Evolutionary conservation across 163 green algal species (phyloP).

Genomic region (Coccomyxa subellipsoidea): DNA sequence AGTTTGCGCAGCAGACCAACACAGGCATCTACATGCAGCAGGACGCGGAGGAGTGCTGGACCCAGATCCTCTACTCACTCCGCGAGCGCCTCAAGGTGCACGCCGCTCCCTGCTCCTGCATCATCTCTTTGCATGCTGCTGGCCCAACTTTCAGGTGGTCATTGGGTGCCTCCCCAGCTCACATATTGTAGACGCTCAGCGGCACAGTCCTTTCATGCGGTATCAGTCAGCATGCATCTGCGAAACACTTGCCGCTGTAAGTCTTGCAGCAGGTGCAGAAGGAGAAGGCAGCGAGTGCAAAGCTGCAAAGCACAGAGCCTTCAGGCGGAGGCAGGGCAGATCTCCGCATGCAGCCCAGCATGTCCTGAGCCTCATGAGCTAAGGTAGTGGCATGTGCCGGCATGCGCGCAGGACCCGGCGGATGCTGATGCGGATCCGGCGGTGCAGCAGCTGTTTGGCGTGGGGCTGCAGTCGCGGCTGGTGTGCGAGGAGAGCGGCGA

Average conservation of each 20-base stretch:
- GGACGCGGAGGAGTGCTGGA: conserved; percentile 98
- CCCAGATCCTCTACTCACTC: conserved; percentile 76
- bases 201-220: too few species aligned
- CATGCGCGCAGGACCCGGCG: not conserved
- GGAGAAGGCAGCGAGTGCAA: too few species aligned
- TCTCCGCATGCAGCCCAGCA: not conserved
- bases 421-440: conserved; percentile 1
- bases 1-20: conserved; percentile 86
- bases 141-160: not conserved
- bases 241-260: too few species aligned
- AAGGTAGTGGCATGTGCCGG: not conserved
- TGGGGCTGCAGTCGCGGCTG: conserved; percentile 65
- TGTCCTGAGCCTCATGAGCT: not conserved
- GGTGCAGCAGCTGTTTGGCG: conserved; percentile 79
- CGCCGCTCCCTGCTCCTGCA: not conserved
- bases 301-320: too few species aligned
- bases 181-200: too few species aligned
- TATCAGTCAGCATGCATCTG: too few species aligned
- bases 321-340: too few species aligned
- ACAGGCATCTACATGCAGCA: conserved; percentile 89
- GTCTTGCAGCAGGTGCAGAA: too few species aligned
- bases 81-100: conserved; percentile 63
- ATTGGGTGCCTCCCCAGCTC: too few species aligned
- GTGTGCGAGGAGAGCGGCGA: conserved; percentile 81
- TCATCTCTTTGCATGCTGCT: too few species aligned